Evolutionary conservation across 1,139 yeast genomes (phyloP).

Genomic region (Taphrina wiesneri): DNA sequence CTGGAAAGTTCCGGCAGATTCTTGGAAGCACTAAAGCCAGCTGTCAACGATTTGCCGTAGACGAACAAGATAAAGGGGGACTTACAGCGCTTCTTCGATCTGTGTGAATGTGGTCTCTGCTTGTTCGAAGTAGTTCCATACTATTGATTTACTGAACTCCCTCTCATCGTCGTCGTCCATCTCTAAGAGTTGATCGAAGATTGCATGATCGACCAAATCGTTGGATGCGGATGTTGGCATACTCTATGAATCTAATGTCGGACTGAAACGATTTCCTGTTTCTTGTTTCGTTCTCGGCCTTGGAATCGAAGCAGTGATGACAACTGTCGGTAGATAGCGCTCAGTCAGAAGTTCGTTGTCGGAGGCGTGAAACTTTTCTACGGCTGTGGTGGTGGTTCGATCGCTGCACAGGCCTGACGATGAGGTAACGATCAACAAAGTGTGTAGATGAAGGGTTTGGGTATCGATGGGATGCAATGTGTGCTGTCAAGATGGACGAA

Average conservation of each 20-base stretch:
- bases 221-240: constrained; percentile 7
- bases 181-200: constrained; percentile 80
- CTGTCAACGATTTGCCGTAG: neutral
- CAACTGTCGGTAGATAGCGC: too few relatives aligned
- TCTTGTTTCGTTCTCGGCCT: too few relatives aligned
- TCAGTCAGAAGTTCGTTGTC: too few relatives aligned
- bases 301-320: neutral
- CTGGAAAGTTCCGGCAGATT: constrained; percentile 66
- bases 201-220: constrained; percentile 83
- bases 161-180: constrained; percentile 91
- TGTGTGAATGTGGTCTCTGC: constrained; percentile 75
- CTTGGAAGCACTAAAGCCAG: constrained; percentile 39
- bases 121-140: constrained; percentile 84
- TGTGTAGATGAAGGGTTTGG: too few relatives aligned
- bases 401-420: too few relatives aligned
- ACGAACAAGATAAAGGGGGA: neutral
- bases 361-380: too few relatives aligned
- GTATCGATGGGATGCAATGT: neutral
- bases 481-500: neutral
- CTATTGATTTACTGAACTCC: constrained; percentile 74
- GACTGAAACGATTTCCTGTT: too few relatives aligned
- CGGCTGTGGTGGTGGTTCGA: too few relatives aligned
- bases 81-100: constrained; percentile 59
- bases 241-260: too few relatives aligned
- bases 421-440: neutral